Evolutionary conservation across 1,284 basidiomycete genomes (phyloP).

Genomic region (Omphalotus olearius): DNA sequence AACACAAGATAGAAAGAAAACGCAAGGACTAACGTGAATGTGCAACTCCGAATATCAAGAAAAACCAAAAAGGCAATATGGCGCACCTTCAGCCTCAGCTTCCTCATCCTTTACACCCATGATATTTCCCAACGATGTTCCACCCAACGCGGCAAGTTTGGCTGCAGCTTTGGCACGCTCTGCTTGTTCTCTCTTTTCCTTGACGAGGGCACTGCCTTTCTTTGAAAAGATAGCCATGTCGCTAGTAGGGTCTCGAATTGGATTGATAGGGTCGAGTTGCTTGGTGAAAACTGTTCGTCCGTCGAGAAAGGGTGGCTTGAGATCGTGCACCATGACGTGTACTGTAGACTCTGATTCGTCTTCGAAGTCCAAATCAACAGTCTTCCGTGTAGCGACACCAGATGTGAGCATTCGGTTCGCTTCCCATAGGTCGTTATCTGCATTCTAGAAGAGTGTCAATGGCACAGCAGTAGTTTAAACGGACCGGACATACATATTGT

Average conservation of each 20-base stretch:
- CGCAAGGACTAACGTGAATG: constrained; percentile 65
- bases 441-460: constrained; percentile 60
- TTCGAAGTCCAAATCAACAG: constrained; percentile 88
- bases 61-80: constrained; percentile 17
- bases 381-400: constrained; percentile 84
- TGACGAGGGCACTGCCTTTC: constrained; percentile 91
- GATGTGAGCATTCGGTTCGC: constrained; percentile 96
- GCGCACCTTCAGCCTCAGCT: constrained; percentile 78
- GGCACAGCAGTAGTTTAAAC: constrained; percentile 4
- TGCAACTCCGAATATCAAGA: constrained; percentile 46
- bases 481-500: constrained; percentile 72
- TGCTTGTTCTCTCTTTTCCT: constrained; percentile 93
- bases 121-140: constrained; percentile 92
- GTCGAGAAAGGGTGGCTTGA: constrained; percentile 97
- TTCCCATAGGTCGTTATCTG: constrained; percentile 98
- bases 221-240: constrained; percentile 96
- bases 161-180: constrained; percentile 95
- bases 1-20: constrained; percentile 17
- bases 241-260: constrained; percentile 89
- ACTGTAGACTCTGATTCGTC: constrained; percentile 94
- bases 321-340: constrained; percentile 94
- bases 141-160: constrained; percentile 89
- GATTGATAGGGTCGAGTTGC: constrained; percentile 96
- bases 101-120: constrained; percentile 97
- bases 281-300: constrained; percentile 95